These are phyloP conservation scores for Cetradonia linearis DNA, from an alignment of 495 filamentous ascomycete species.

Conservation along the genomic window DNA sequence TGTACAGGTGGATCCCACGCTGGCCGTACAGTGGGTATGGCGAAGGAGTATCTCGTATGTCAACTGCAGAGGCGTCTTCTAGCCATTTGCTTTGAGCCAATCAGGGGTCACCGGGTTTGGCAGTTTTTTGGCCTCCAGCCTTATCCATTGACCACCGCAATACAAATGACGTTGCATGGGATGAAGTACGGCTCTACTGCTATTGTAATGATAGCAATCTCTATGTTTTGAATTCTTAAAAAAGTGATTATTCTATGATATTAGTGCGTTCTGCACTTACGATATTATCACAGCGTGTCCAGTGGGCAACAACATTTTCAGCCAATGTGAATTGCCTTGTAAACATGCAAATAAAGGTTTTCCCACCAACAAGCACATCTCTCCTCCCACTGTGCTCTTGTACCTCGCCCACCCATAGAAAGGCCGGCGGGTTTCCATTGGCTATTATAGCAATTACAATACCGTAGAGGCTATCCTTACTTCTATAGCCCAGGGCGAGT, in stretches of 20 bases:
- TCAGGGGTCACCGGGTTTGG: neutral
- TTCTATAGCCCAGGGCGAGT: too few relatives aligned
- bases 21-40: neutral
- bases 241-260: neutral
- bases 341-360: neutral
- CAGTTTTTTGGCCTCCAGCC: neutral
- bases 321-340: neutral
- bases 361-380: neutral
- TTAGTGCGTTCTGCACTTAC: slow-evolving; percentile 2
- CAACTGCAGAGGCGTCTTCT: slow-evolving; percentile 7
- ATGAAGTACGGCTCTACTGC: neutral
- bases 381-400: too few relatives aligned
- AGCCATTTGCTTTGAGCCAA: slow-evolving; percentile 12
- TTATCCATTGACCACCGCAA: slow-evolving; percentile 2
- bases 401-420: too few relatives aligned
- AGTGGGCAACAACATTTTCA: neutral
- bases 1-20: too few relatives aligned
- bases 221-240: neutral
- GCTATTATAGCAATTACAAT: too few relatives aligned
- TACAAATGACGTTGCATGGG: too few relatives aligned
- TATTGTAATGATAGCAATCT: neutral
- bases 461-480: too few relatives aligned
- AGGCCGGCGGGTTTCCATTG: too few relatives aligned
- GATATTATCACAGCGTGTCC: neutral
- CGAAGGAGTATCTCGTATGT: neutral